phyloP scores from a whole-genome alignment of 2,329 filamentous ascomycete genomes.

The Mycocentrospora acerina region DNA sequence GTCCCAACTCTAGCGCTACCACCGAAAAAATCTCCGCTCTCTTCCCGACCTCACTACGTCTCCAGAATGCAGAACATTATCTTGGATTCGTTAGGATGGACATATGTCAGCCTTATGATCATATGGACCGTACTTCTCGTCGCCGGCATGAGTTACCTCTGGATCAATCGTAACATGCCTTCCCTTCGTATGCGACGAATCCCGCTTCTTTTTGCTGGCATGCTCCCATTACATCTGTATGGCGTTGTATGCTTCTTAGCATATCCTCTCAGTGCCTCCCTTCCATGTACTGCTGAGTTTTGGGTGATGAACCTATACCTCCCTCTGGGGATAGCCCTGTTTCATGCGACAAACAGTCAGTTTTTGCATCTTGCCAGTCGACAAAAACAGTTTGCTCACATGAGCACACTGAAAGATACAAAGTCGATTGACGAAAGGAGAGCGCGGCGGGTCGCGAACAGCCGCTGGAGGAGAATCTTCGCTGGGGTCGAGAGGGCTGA shows the following conservation, averaged over 20 bases:
- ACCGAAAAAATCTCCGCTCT: too few relatives aligned
- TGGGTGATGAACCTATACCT: slow-evolving; percentile 39
- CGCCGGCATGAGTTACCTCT: too few relatives aligned
- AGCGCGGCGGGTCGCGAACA: slow-evolving; percentile 23
- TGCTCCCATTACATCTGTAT: slow-evolving; percentile 30
- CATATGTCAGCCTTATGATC: slow-evolving; percentile 20
- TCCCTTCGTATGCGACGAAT: slow-evolving; percentile 35
- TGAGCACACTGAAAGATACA: slow-evolving; percentile 26
- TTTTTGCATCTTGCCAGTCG: slow-evolving; percentile 35
- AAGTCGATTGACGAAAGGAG: slow-evolving; percentile 25
- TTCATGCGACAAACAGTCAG: slow-evolving; percentile 39
- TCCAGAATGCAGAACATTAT: too few relatives aligned
- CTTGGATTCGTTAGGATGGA: slow-evolving; percentile 11
- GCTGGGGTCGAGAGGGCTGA: slow-evolving; percentile 27
- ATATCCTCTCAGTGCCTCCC: slow-evolving; percentile 28
- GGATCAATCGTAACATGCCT: slow-evolving; percentile 25
- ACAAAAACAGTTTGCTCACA: slow-evolving; percentile 33
- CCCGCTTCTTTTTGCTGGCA: slow-evolving; percentile 27
- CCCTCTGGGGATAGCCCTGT: slow-evolving; percentile 33
- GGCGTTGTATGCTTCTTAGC: slow-evolving; percentile 21
- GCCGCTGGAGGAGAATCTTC: slow-evolving; percentile 25
- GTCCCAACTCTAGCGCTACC: too few relatives aligned
- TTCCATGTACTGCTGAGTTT: slow-evolving; percentile 30
- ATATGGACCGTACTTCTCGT: slow-evolving; percentile 18
- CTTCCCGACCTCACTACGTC: too few relatives aligned